Evolutionary conservation across 2,329 filamentous ascomycete species (phyloP).

Genomic region (Fusarium fujikuroi): DNA sequence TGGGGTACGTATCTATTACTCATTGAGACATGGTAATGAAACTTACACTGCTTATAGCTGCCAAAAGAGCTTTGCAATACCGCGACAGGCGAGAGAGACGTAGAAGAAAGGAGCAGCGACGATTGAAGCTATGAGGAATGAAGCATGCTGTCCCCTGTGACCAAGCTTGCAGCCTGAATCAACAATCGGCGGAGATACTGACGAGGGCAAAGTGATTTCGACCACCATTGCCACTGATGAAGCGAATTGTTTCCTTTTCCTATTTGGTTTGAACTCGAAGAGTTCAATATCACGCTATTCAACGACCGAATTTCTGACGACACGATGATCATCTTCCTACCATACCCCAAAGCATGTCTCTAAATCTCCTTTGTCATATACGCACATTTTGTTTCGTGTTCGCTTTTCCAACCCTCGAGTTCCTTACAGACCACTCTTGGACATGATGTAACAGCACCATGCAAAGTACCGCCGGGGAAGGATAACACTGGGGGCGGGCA

Average conservation of each 20-base stretch:
- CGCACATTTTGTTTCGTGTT: neutral
- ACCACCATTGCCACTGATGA: conserved; percentile 19
- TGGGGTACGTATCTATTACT: conserved; percentile 52
- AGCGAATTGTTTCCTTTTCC: conserved; percentile 10
- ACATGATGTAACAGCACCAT: neutral
- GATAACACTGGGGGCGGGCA: neutral
- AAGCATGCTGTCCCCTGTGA: conserved; percentile 9
- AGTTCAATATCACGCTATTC: conserved; percentile 14
- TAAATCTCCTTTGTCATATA: conserved; percentile 28
- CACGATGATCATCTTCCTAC: conserved; percentile 39
- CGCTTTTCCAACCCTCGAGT: neutral
- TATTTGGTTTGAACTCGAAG: neutral
- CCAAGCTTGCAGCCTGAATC: neutral
- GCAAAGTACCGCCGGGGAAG: neutral
- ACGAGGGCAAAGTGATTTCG: conserved; percentile 7
- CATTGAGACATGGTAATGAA: neutral
- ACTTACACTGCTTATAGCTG: conserved; percentile 45
- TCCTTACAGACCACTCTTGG: conserved; percentile 20
- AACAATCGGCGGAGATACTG: neutral
- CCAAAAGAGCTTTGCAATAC: conserved; percentile 51
- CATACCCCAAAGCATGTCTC: conserved; percentile 33
- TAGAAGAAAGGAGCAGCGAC: conserved; percentile 53
- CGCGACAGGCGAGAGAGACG: conserved; percentile 51
- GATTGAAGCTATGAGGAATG: conserved; percentile 48
- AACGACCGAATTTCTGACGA: conserved; percentile 37